Evolutionary conservation across 768 basidiomycete species (phyloP), one percentile per base, ranked within the genome.

Genomic region (Suillus paluster): DNA sequence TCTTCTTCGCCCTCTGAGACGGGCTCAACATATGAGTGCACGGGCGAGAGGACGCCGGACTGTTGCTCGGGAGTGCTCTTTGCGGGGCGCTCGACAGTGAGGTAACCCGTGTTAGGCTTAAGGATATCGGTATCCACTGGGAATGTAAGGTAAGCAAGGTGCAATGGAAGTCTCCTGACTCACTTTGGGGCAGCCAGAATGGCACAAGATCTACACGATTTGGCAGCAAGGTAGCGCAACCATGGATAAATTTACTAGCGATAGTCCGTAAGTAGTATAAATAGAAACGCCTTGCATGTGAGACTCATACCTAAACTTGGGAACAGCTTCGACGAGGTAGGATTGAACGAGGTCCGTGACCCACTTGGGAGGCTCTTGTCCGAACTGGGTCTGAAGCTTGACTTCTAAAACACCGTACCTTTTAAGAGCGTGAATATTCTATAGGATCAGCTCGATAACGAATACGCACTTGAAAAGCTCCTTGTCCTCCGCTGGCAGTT

Each of bases 151-250:
- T 62, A 25, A 53, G 39, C 63, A 54, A 57, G 21, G 41, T 11
- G 8, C 19, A 4, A 8, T 39, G 17, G 0, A 10, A 10, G n/a
- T 19, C 52, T 21, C 17, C 4, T 1, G 6, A 67, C 84, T 44
- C 73, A 93, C 92, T 97, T 73, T 99, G 96, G 6, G 96, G 96
- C 7, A 96, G 84, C 97, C 97, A 99, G 83, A 98, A 99, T 7
- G 97, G 97, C 39, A 99, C 92, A 25, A 99, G 84, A 70, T 98
- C 92, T 49, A 98, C 96, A 39, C 97, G 90, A 69, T 92, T 86
- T 21, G 96, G 95, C 11, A 99, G 77, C 0, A 99, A 82, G 2
- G 95, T 95, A 3, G 97, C 90, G 72, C 97, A 99, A 27, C 97
- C 97, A 73, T 97, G 95, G 60, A 97, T 96, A 72, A 97, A 97